Base-by-base conservation (phyloP, 202 grass and related monocot species). In the Saccharum hybrid region DNA sequence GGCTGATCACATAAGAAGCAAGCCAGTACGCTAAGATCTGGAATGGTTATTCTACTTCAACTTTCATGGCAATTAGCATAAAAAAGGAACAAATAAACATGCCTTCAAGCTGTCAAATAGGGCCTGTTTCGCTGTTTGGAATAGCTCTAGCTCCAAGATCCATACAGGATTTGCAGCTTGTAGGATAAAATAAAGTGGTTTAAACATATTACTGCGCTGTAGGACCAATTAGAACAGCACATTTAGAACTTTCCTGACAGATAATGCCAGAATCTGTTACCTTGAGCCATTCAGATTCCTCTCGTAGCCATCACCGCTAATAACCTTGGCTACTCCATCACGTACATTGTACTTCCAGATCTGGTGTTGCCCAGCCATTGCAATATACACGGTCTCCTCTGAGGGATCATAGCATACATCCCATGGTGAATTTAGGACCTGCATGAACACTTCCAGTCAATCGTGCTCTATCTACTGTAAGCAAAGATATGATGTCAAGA, bases 341-440 rank as follows among this genome's bases (percentile, higher is more conserved):
- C 63, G 54, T 79, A 89, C 86, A 86, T 59, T 92, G 84, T 98
- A 85, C 82, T 85, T 90, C 96, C 96, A 98, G 75, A 95, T 91
- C 81, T 98, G 92, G 86, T 98, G 96, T 80, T 98, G 96, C 63
- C 96, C 96, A 68, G 96, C 96, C 91, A 98, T 98, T 23, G 96
- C 92, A 72, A 98, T 95, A 67, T 98, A 98, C 39, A 98, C 75
- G 39, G 59, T 86, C 70, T 91, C 92, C 72, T 83, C 79, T 14
- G 87, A 90, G 66, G 89, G 89, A 63, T 93, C 83, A 78, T 95
- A 95, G 81, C 91, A 93, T 65, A 98, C 72, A 86, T 98, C 96
- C 96, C 96, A 98, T 75, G 92, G 96, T 84, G 96, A 98, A 93
- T 98, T 98, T 81, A 98, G 66, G 68, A 93, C 90, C 96, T 98